These are phyloP conservation scores for Fistulinella cinereoalba DNA, from an alignment of 1,284 basidiomycete genomes.

Conservation along the genomic window DNA sequence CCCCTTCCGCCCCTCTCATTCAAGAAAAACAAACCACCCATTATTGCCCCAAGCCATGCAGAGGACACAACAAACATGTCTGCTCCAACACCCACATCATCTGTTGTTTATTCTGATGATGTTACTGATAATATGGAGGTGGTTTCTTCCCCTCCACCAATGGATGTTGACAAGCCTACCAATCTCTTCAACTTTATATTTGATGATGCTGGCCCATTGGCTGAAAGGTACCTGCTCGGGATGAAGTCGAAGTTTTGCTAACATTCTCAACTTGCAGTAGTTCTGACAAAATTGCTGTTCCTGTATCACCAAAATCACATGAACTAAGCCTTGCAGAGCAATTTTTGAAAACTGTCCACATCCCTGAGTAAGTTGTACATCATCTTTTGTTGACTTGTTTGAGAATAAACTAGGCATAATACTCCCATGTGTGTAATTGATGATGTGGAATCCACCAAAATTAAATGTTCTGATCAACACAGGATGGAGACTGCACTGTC, in stretches of 20 bases:
- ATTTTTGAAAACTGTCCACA: conserved; percentile 23
- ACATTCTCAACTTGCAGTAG: conserved; percentile 1
- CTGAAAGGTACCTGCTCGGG: conserved; percentile 10
- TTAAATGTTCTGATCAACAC: not conserved
- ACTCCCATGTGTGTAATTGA: conserved; percentile 25
- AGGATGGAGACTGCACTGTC: conserved; percentile 11
- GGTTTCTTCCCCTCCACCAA: conserved; percentile 20
- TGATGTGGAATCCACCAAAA: not conserved
- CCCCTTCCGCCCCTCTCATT: conserved; percentile 38
- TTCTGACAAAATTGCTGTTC: conserved; percentile 1
- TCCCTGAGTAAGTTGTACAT: conserved; percentile 24
- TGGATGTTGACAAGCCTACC: conserved; percentile 20
- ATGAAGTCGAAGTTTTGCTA: not conserved
- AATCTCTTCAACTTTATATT: conserved; percentile 17
- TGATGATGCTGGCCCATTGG: conserved; percentile 8
- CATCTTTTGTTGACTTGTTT: not conserved
- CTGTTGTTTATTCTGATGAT: conserved; percentile 4
- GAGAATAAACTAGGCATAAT: conserved; percentile 17
- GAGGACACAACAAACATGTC: conserved; percentile 10
- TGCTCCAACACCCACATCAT: conserved; percentile 11
- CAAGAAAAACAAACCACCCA: conserved; percentile 38
- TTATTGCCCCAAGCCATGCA: conserved; percentile 7
- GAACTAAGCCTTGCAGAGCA: conserved; percentile 20
- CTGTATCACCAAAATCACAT: conserved; percentile 19
- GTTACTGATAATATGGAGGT: not conserved